phyloP scores from a whole-genome alignment of 108 stramenopile genomes.

The Mayamaea pseudoterrestris region DNA sequence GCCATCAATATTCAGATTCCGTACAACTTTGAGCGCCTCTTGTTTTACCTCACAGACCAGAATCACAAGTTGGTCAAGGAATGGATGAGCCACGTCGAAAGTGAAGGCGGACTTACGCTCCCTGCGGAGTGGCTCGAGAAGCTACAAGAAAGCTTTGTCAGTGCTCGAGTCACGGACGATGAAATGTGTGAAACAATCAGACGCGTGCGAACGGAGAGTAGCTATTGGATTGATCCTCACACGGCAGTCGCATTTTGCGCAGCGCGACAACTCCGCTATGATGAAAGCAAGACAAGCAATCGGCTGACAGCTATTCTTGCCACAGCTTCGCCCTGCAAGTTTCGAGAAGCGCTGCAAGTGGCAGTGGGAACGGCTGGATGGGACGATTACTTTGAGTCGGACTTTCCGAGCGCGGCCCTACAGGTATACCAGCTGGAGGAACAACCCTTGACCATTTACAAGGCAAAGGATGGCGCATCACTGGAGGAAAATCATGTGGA shows the following conservation, averaged over 20 bases:
- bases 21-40: slow-evolving; percentile 80
- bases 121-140: slow-evolving; percentile 18
- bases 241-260: slow-evolving; percentile 72
- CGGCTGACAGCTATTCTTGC: slow-evolving; percentile 25
- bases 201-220: slow-evolving; percentile 8
- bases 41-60: slow-evolving; percentile 53
- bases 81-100: slow-evolving; percentile 57
- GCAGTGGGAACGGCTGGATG: slow-evolving; percentile 52
- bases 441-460: slow-evolving; percentile 15
- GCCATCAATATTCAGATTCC: slow-evolving; percentile 82
- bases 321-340: slow-evolving; percentile 82
- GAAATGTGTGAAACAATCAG: slow-evolving; percentile 49
- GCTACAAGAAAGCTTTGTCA: slow-evolving; percentile 48
- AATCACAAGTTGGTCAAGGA: slow-evolving; percentile 28
- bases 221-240: slow-evolving; percentile 73
- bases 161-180: slow-evolving; percentile 65
- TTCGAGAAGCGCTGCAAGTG: slow-evolving; percentile 43
- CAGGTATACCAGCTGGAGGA: slow-evolving; percentile 11
- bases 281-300: neutral
- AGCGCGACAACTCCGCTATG: slow-evolving; percentile 50
- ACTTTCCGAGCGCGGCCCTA: slow-evolving; percentile 39
- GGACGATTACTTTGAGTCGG: slow-evolving; percentile 24
- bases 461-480: neutral
- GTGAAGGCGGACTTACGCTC: slow-evolving; percentile 25
- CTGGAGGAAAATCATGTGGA: slow-evolving; percentile 22